A percentile compares a stretch with the other conserved stretches of the same genome.
These are phyloP conservation scores for Lignosus rhinocerotis DNA, from an alignment of 1,284 basidiomycete species.

Conservation along the genomic window DNA sequence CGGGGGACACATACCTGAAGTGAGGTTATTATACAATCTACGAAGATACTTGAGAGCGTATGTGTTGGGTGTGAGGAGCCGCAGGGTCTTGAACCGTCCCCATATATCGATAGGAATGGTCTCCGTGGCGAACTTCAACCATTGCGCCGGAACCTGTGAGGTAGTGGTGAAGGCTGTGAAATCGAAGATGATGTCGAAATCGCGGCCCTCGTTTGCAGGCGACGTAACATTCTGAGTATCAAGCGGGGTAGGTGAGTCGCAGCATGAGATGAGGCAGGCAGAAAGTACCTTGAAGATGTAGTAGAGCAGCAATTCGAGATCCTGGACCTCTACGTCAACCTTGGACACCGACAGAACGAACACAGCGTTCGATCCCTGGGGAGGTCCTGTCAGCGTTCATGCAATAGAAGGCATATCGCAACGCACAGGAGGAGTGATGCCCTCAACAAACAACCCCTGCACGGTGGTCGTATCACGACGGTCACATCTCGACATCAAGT, in stretches of 20 bases:
- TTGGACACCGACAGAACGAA: conserved; percentile 67
- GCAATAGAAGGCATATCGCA: background rate
- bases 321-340: conserved; percentile 80
- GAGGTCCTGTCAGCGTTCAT: background rate
- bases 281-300: conserved; percentile 73
- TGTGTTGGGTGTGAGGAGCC: conserved; percentile 81
- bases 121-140: conserved; percentile 80
- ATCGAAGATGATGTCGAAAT: conserved; percentile 80
- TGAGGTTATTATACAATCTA: conserved; percentile 75
- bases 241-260: background rate
- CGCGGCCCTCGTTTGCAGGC: conserved; percentile 45
- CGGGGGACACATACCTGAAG: conserved; percentile 59
- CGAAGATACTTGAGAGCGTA: conserved; percentile 74
- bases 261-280: too few relatives aligned
- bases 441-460: conserved; percentile 69
- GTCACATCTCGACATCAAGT: conserved; percentile 70
- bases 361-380: conserved; percentile 52
- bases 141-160: conserved; percentile 80
- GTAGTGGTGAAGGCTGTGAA: conserved; percentile 78
- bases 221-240: conserved; percentile 40
- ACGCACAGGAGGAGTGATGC: conserved; percentile 48
- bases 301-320: conserved; percentile 84
- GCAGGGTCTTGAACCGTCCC: conserved; percentile 54
- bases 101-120: conserved; percentile 74
- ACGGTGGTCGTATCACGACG: conserved; percentile 66